phyloP scores from a whole-genome alignment of 441 rosid species.

The Croton setiger region DNA sequence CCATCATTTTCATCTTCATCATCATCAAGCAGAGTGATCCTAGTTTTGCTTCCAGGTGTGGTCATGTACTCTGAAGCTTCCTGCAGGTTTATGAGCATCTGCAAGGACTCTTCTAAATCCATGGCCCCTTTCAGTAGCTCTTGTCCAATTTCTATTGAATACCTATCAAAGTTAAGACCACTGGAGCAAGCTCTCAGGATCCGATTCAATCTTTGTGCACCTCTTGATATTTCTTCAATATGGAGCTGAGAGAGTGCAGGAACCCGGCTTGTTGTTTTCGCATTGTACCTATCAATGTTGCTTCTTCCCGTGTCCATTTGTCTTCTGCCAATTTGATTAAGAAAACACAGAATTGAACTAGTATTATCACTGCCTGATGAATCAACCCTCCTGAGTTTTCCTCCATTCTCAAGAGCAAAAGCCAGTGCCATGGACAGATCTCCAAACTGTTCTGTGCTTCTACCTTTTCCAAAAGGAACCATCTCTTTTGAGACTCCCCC shows the following conservation, averaged over 20 bases:
- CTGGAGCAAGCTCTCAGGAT: conserved; percentile 68
- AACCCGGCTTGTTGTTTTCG: conserved; percentile 43
- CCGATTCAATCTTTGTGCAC: conserved; percentile 76
- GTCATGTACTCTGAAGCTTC: conserved; percentile 59
- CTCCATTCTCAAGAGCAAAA: conserved; percentile 74
- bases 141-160: conserved; percentile 72
- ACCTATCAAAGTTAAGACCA: conserved; percentile 58
- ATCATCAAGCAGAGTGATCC: conserved; percentile 66
- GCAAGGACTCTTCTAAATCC: conserved; percentile 78
- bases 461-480: conserved; percentile 50
- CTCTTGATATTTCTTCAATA: conserved; percentile 73
- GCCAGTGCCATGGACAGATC: conserved; percentile 71
- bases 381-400: conserved; percentile 49
- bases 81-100: conserved; percentile 72
- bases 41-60: conserved; percentile 41
- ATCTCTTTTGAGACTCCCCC: conserved; percentile 51
- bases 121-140: conserved; percentile 76
- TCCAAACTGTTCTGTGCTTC: conserved; percentile 41
- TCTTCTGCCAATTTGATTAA: conserved; percentile 62
- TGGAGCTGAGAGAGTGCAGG: conserved; percentile 62
- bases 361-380: conserved; percentile 49
- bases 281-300: conserved; percentile 24
- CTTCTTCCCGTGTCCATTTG: conserved; percentile 44
- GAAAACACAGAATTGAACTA: conserved; percentile 51
- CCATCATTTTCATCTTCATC: conserved; percentile 46